Conservation (phyloP, 306 rosid species). For the Casuarina equisetifolia region DNA sequence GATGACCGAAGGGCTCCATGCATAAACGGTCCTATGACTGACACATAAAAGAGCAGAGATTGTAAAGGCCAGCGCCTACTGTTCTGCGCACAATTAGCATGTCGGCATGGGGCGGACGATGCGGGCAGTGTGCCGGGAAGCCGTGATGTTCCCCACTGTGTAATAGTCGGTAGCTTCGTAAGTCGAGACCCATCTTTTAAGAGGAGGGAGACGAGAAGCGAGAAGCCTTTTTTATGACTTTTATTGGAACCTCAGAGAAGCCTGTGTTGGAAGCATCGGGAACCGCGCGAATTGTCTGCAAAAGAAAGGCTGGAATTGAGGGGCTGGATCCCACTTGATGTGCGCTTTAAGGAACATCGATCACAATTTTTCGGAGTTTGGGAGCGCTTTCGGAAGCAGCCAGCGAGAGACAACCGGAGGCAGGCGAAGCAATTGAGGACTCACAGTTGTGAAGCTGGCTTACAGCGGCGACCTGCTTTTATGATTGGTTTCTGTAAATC, state of each 20-base stretch:
- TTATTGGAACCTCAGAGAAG: not conserved
- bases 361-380: slow-evolving; percentile 11
- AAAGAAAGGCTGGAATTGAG: not conserved
- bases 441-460: not conserved
- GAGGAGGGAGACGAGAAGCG: too few relatives aligned
- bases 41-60: too few relatives aligned
- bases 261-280: slow-evolving; percentile 3
- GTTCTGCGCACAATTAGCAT: too few relatives aligned
- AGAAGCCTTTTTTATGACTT: too few relatives aligned
- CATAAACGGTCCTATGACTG: too few relatives aligned
- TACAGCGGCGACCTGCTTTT: not conserved
- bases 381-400: slow-evolving; percentile 27
- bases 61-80: too few relatives aligned
- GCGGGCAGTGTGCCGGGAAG: too few relatives aligned
- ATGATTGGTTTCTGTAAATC: not conserved
- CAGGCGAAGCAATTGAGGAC: not conserved
- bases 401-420: not conserved
- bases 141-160: too few relatives aligned
- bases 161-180: too few relatives aligned
- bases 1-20: too few relatives aligned
- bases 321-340: not conserved
- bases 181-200: too few relatives aligned
- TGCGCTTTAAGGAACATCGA: slow-evolving; percentile 21
- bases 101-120: too few relatives aligned
- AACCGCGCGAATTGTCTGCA: not conserved